Evolutionary conservation across 1,284 basidiomycete species (phyloP).

Genomic region (Coniophora puteana): DNA sequence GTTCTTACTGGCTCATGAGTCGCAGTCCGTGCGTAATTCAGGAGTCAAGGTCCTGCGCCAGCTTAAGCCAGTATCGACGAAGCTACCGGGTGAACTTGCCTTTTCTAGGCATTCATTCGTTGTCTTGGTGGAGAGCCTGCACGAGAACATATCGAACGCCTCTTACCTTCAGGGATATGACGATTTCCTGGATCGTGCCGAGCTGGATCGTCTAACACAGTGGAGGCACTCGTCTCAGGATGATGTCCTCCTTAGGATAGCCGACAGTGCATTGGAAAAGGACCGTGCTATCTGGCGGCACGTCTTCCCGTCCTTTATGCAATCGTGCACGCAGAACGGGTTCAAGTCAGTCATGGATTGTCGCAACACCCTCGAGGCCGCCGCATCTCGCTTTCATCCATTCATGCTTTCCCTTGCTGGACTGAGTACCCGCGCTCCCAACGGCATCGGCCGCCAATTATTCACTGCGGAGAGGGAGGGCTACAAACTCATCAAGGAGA

Average conservation of each 20-base stretch:
- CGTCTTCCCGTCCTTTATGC: slow-evolving; percentile 62
- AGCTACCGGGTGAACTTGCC: slow-evolving; percentile 37
- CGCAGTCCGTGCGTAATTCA: slow-evolving; percentile 42
- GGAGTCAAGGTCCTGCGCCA: slow-evolving; percentile 62
- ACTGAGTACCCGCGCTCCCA: slow-evolving; percentile 49
- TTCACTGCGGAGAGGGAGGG: slow-evolving; percentile 45
- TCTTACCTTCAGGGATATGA: slow-evolving; percentile 60
- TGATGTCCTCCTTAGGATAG: slow-evolving; percentile 58
- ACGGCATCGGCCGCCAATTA: slow-evolving; percentile 31
- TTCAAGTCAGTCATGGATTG: slow-evolving; percentile 45
- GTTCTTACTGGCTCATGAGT: slow-evolving; percentile 75
- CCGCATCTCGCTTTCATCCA: slow-evolving; percentile 64
- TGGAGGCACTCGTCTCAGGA: slow-evolving; percentile 53
- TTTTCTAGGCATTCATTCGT: slow-evolving; percentile 37
- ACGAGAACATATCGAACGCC: slow-evolving; percentile 38
- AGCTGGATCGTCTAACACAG: slow-evolving; percentile 55
- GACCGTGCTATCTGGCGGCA: slow-evolving; percentile 73
- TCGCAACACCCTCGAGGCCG: slow-evolving; percentile 62
- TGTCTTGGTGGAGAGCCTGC: slow-evolving; percentile 40
- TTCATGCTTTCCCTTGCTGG: slow-evolving; percentile 66
- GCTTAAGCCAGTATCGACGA: slow-evolving; percentile 37
- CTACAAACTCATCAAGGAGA: slow-evolving; percentile 54
- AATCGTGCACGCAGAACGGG: slow-evolving; percentile 45
- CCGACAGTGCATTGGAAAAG: slow-evolving; percentile 59
- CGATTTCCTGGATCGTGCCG: slow-evolving; percentile 57